Conservation (phyloP, 495 filamentous ascomycete species). For the Lindgomyces ingoldianus region DNA sequence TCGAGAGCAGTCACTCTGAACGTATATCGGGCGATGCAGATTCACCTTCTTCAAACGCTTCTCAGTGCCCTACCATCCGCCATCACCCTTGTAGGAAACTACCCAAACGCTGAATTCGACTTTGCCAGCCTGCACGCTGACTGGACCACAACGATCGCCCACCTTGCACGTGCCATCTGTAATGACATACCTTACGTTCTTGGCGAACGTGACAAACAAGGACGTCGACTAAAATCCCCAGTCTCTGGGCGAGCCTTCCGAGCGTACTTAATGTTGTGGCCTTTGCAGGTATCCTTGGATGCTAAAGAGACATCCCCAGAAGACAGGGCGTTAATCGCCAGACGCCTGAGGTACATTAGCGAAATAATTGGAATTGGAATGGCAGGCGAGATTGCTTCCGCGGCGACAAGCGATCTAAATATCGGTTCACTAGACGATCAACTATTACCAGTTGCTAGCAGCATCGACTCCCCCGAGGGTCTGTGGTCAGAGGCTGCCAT, state of each 20-base stretch:
- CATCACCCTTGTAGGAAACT: neutral
- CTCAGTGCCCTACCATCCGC: neutral
- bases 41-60: slow-evolving; percentile 4
- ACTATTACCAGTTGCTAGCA: neutral
- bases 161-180: neutral
- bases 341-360: neutral
- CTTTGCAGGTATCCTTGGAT: neutral
- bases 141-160: neutral
- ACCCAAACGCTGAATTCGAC: neutral
- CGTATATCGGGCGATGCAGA: slow-evolving; percentile 5
- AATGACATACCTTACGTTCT: slow-evolving; percentile 8
- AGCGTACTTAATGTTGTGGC: slow-evolving; percentile 7
- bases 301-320: neutral
- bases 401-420: neutral
- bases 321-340: neutral
- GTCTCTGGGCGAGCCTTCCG: neutral
- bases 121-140: neutral
- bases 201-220: neutral
- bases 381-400: neutral
- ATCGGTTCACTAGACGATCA: neutral
- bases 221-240: neutral
- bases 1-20: neutral
- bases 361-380: slow-evolving; percentile 10
- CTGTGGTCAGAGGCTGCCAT: too few relatives aligned
- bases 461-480: neutral